Evolutionary conservation across 2,329 filamentous ascomycete species (phyloP).

Genomic region (Mollisiaceae sp.): DNA sequence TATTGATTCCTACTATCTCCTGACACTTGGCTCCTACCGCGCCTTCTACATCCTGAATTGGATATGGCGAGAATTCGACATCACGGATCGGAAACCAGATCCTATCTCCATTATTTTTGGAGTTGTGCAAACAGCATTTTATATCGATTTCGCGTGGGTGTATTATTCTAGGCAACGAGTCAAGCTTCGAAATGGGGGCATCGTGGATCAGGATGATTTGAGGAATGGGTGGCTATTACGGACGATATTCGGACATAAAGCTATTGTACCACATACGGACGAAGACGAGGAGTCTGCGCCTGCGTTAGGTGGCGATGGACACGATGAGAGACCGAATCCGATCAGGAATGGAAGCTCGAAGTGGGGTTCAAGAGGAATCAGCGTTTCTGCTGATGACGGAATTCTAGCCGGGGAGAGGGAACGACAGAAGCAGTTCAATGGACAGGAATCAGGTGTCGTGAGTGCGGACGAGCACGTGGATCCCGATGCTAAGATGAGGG

Average conservation of each 20-base stretch:
- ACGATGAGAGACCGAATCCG: constrained; percentile 12
- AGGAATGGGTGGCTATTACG: constrained; percentile 83
- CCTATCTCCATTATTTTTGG: constrained; percentile 83
- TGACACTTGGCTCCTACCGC: constrained; percentile 86
- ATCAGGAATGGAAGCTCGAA: constrained; percentile 35
- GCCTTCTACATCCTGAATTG: constrained; percentile 91
- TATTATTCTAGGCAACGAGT: constrained; percentile 93
- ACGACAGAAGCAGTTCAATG: constrained; percentile 44
- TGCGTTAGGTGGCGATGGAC: constrained; percentile 20
- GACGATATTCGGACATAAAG: constrained; percentile 72
- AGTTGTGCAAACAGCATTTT: constrained; percentile 85
- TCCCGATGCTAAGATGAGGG: constrained; percentile 68
- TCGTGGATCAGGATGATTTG: constrained; percentile 90
- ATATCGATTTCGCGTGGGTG: constrained; percentile 95
- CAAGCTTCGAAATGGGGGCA: constrained; percentile 85
- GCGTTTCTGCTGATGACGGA: constrained; percentile 68
- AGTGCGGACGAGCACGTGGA: constrained; percentile 51
- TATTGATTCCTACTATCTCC: constrained; percentile 94
- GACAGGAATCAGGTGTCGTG: constrained; percentile 50
- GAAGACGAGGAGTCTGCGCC: constrained; percentile 36
- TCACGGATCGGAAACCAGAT: constrained; percentile 66
- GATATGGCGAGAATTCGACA: constrained; percentile 72
- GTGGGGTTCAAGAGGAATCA: constrained; percentile 70
- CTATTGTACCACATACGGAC: constrained; percentile 53
- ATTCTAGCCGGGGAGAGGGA: constrained; percentile 57